Evolutionary conservation across 2,329 filamentous ascomycete species (phyloP).

Genomic region (Curvularia eragrostidis): DNA sequence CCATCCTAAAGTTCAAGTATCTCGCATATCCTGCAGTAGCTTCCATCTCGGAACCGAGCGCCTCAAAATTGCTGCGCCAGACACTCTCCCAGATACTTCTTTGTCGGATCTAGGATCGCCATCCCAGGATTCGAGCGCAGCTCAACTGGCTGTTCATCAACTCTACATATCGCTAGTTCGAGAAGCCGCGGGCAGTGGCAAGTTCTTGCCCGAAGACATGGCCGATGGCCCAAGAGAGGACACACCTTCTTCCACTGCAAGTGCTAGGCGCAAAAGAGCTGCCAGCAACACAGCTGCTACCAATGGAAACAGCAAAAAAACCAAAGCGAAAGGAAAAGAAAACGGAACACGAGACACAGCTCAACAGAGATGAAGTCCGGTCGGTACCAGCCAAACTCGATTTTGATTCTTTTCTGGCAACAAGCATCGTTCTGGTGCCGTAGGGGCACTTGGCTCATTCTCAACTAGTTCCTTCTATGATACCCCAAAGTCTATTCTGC

Average conservation of each 20-base stretch:
- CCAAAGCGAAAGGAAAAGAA: conserved; percentile 32
- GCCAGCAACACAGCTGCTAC: conserved; percentile 31
- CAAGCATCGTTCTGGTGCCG: neutral
- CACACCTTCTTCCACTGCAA: conserved; percentile 36
- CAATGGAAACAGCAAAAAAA: conserved; percentile 34
- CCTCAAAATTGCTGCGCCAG: conserved; percentile 48
- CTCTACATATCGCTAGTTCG: conserved; percentile 40
- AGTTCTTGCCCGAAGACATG: conserved; percentile 35
- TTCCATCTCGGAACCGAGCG: conserved; percentile 51
- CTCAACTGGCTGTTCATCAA: conserved; percentile 43
- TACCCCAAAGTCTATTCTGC: conserved; percentile 1
- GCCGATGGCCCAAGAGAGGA: conserved; percentile 18
- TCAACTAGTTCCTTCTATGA: neutral
- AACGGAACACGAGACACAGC: conserved; percentile 16
- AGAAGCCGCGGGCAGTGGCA: conserved; percentile 45
- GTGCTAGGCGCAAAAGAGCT: conserved; percentile 36
- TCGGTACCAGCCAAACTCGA: neutral
- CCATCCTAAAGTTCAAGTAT: conserved; percentile 51
- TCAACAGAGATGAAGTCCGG: neutral
- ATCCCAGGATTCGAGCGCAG: conserved; percentile 37
- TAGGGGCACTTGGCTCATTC: neutral
- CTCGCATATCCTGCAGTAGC: conserved; percentile 51
- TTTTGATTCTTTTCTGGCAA: neutral
- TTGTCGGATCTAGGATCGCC: conserved; percentile 31
- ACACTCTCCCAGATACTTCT: conserved; percentile 33